phyloP scores from a whole-genome alignment of 441 rosid species.

The Pelargonium cotyledonis region DNA sequence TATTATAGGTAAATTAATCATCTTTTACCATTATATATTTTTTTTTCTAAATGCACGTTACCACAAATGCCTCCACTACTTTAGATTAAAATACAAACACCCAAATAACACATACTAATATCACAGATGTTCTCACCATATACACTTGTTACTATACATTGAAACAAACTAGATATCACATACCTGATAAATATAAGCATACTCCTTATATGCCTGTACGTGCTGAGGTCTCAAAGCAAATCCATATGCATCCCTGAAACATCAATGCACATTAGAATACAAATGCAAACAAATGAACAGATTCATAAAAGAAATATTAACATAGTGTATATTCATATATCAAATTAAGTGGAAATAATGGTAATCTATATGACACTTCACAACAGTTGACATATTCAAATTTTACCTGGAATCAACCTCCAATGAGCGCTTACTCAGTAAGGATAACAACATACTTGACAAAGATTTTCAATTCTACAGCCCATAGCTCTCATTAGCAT shows the following conservation, averaged over 20 bases:
- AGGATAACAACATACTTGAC: constrained; percentile 89
- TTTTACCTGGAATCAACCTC: constrained; percentile 87
- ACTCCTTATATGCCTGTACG: constrained; percentile 48
- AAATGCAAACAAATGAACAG: neutral
- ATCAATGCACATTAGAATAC: constrained; percentile 4
- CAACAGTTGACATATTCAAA: neutral
- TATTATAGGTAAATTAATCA: neutral
- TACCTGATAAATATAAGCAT: constrained; percentile 46
- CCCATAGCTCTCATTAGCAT: constrained; percentile 53
- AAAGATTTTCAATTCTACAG: constrained; percentile 37
- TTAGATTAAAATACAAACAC: neutral
- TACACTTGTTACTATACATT: neutral
- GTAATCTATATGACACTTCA: too few relatives aligned
- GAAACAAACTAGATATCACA: constrained; percentile 2
- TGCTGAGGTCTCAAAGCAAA: constrained; percentile 74
- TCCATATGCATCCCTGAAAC: constrained; percentile 58
- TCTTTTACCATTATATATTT: too few relatives aligned
- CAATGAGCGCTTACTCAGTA: constrained; percentile 84
- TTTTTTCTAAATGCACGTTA: too few relatives aligned
- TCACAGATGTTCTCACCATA: neutral
- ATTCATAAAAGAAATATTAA: neutral
- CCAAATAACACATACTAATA: neutral
- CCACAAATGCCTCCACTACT: neutral
- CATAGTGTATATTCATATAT: neutral
- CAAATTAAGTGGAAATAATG: too few relatives aligned